phyloP scores from a whole-genome alignment of 345 rosid species.

The Iberis pinnata region DNA sequence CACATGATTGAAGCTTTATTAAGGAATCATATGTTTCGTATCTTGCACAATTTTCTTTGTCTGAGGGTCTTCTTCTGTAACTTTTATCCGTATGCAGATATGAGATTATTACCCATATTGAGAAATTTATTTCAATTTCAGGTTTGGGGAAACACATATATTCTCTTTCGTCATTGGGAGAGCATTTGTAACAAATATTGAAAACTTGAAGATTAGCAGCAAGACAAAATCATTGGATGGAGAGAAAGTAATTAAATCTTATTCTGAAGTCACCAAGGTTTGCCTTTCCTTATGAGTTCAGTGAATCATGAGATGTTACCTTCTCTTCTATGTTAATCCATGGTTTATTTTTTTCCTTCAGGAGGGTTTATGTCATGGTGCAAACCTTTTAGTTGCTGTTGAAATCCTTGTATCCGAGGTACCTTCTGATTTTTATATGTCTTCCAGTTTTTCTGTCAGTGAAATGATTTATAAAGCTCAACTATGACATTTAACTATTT shows the following conservation, averaged over 20 bases:
- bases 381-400: constrained; percentile 82
- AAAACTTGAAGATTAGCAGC: constrained; percentile 91
- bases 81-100: no score
- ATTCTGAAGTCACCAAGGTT: constrained; percentile 80
- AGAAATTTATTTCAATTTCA: constrained; percentile 39
- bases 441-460: constrained; percentile 11
- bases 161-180: constrained; percentile 99
- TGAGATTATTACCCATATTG: constrained; percentile 31
- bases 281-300: constrained; percentile 24
- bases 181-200: constrained; percentile 97
- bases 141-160: constrained; percentile 98
- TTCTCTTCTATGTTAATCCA: constrained; percentile 17
- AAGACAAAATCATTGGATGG: constrained; percentile 80
- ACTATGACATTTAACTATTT: not conserved
- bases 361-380: constrained; percentile 86
- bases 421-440: constrained; percentile 38
- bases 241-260: constrained; percentile 53
- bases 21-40: not conserved
- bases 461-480: constrained; percentile 2
- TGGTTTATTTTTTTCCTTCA: constrained; percentile 39
- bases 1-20: not conserved
- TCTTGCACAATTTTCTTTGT: constrained; percentile 7
- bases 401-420: constrained; percentile 96
- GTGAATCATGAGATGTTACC: constrained; percentile 5
- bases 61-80: not conserved